A percentile compares a stretch with the other conserved stretches of the same genome.
phyloP scores from a whole-genome alignment of 352 stramenopile genomes.

The Halophytophthora polymorphica region DNA sequence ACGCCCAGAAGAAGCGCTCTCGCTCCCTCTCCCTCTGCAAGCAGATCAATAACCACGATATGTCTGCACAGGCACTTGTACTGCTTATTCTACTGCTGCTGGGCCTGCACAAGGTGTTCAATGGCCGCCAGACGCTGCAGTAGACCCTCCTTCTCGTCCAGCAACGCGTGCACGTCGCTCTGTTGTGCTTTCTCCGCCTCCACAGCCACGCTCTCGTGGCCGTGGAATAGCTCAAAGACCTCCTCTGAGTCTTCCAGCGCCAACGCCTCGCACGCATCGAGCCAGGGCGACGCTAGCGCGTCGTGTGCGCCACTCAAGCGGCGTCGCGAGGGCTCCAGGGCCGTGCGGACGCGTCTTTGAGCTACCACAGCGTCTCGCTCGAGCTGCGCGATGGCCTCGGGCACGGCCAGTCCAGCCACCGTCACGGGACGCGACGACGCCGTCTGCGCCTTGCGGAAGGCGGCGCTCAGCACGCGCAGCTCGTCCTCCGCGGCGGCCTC shows the following conservation, averaged over 20 bases:
- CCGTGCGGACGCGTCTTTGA: conserved; percentile 49
- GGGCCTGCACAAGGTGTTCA: conserved; percentile 25
- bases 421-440: conserved; percentile 42
- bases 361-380: conserved; percentile 33
- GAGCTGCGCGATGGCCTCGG: conserved; percentile 46
- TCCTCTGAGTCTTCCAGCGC: conserved; percentile 35
- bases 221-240: conserved; percentile 24
- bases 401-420: conserved; percentile 45
- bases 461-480: conserved; percentile 37
- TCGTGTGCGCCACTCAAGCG: neutral
- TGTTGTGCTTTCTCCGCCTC: neutral
- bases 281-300: conserved; percentile 2
- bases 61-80: conserved; percentile 13
- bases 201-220: conserved; percentile 4
- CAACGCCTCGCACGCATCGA: conserved; percentile 20
- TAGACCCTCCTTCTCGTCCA: conserved; percentile 33
- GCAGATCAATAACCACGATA: conserved; percentile 34
- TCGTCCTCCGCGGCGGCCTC: conserved; percentile 51
- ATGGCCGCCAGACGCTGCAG: conserved; percentile 41
- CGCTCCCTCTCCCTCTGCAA: too few relatives aligned
- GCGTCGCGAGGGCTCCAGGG: conserved; percentile 7
- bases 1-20: too few relatives aligned
- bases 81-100: conserved; percentile 8
- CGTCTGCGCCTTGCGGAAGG: conserved; percentile 36
- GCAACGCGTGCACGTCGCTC: conserved; percentile 20